phyloP scores from a whole-genome alignment of 2,329 filamentous ascomycete species.

The Trichoderma arundinaceum region DNA sequence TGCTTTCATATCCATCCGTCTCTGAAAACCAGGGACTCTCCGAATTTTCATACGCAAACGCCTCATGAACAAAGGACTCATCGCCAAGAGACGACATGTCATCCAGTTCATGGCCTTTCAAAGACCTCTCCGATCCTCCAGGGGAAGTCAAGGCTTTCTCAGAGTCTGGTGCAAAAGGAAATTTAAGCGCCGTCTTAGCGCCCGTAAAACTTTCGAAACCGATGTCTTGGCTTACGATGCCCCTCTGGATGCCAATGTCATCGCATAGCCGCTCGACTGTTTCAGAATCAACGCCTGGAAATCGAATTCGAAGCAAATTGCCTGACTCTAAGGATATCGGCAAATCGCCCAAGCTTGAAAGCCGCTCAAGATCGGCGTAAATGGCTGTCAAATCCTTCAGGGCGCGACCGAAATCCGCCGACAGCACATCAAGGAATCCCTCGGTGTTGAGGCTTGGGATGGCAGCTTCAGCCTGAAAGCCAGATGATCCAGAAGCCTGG shows the following conservation, averaged over 20 bases:
- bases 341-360: conserved; percentile 80
- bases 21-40: conserved; percentile 58
- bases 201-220: conserved; percentile 73
- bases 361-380: conserved; percentile 78
- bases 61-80: conserved; percentile 47
- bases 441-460: conserved; percentile 76
- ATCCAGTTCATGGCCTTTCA: conserved; percentile 50
- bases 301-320: conserved; percentile 77
- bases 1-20: conserved; percentile 56
- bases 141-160: conserved; percentile 52
- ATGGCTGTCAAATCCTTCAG: conserved; percentile 82
- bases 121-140: conserved; percentile 55
- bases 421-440: conserved; percentile 83
- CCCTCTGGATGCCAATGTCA: conserved; percentile 83
- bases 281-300: conserved; percentile 85
- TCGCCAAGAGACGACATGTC: conserved; percentile 45
- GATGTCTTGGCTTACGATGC: conserved; percentile 76
- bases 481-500: conserved; percentile 51
- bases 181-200: conserved; percentile 76
- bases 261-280: conserved; percentile 84
- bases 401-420: conserved; percentile 84
- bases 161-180: conserved; percentile 77
- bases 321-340: conserved; percentile 75
- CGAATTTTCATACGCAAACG: conserved; percentile 51
- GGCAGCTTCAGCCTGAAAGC: conserved; percentile 48